Percentiles rank a stretch among this genome's conserved stretches.
phyloP scores from a whole-genome alignment of 352 stramenopile species.

The Globisporangium viniferum region DNA sequence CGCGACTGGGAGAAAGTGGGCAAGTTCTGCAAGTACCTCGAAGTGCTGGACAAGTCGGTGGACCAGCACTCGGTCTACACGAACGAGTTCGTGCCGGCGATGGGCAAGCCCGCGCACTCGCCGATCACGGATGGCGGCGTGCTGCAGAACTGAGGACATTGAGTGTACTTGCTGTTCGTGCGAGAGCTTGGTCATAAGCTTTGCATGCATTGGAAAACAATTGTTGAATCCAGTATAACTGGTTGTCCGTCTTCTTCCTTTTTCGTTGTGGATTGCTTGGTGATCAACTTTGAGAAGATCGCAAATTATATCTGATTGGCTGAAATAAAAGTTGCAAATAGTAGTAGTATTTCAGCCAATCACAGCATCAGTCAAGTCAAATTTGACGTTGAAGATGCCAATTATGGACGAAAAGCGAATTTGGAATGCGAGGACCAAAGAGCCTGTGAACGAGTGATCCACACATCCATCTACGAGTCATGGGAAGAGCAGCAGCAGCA shows the following conservation, averaged over 20 bases:
- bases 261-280: too few species aligned
- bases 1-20: constrained; percentile 55
- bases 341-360: neutral
- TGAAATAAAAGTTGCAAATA: neutral
- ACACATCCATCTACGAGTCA: too few species aligned
- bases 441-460: neutral
- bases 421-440: neutral
- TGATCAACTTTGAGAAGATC: too few species aligned
- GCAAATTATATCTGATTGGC: too few species aligned
- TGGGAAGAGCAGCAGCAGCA: neutral
- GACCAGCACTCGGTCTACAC: constrained; percentile 56
- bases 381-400: neutral
- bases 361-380: neutral
- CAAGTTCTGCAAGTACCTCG: constrained; percentile 54
- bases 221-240: too few species aligned
- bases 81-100: constrained; percentile 47
- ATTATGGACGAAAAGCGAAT: neutral
- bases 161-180: neutral
- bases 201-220: too few species aligned
- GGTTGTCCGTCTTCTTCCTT: too few species aligned
- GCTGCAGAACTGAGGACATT: constrained; percentile 23
- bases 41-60: constrained; percentile 38
- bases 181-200: too few species aligned
- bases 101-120: constrained; percentile 40
- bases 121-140: constrained; percentile 41